A percentile compares a stretch with the other conserved stretches of the same genome.
Evolutionary conservation across 2,329 filamentous ascomycete species (phyloP).

Genomic region (Arthrobotrys sphaeroides): DNA sequence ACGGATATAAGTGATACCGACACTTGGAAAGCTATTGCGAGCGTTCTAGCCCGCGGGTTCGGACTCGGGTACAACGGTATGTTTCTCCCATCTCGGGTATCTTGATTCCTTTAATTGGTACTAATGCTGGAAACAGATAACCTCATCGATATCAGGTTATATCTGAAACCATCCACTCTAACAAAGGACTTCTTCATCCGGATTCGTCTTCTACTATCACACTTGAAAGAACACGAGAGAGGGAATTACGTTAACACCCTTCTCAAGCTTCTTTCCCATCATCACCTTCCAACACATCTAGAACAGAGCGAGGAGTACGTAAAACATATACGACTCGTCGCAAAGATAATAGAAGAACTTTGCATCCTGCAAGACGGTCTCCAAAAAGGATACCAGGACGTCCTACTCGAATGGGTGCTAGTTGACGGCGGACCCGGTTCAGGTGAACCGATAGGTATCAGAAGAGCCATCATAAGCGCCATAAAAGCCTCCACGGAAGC

Average conservation of each 20-base stretch:
- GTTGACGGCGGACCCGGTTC: slow-evolving; percentile 72
- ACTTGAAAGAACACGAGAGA: slow-evolving; percentile 63
- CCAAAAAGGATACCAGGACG: slow-evolving; percentile 62
- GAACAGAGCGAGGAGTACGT: slow-evolving; percentile 44
- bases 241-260: slow-evolving; percentile 62
- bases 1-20: slow-evolving; percentile 60
- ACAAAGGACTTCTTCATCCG: slow-evolving; percentile 55
- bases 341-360: slow-evolving; percentile 44
- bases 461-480: slow-evolving; percentile 72
- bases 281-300: slow-evolving; percentile 61
- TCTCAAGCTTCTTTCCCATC: slow-evolving; percentile 64
- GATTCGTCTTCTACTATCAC: slow-evolving; percentile 60
- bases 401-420: slow-evolving; percentile 73
- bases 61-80: slow-evolving; percentile 78
- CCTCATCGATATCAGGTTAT: slow-evolving; percentile 30
- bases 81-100: slow-evolving; percentile 48
- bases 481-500: slow-evolving; percentile 66
- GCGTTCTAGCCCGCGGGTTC: slow-evolving; percentile 70
- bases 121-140: slow-evolving; percentile 54
- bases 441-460: slow-evolving; percentile 72
- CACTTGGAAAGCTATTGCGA: slow-evolving; percentile 63
- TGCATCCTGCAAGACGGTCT: slow-evolving; percentile 41
- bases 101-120: neutral
- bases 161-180: neutral
- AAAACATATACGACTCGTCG: slow-evolving; percentile 26